A percentile compares a stretch with the other conserved stretches of the same genome.
These are phyloP conservation scores for Nicotiana obtusifolia DNA, from an alignment of 257 asterid species.

Conservation along the genomic window DNA sequence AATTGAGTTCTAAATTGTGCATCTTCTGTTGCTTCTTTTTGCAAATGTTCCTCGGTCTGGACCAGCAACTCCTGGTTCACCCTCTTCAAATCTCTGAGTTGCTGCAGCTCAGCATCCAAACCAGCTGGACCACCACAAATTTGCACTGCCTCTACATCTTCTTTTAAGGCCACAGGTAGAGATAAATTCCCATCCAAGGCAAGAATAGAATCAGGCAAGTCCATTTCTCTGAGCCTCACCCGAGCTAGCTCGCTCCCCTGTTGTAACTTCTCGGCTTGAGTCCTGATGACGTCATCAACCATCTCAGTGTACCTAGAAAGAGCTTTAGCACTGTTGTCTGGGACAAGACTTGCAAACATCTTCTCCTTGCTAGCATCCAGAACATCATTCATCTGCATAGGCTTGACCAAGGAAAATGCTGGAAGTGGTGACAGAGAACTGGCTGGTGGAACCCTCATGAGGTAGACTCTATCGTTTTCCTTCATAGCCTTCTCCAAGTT, in stretches of 20 bases:
- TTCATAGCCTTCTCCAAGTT: conserved; percentile 86
- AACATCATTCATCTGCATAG: conserved; percentile 79
- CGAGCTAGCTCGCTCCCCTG: conserved; percentile 98
- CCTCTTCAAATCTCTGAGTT: conserved; percentile 87
- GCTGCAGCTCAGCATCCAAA: conserved; percentile 88
- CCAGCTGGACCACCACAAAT: conserved; percentile 96
- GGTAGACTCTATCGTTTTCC: conserved; percentile 96
- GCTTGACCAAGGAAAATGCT: conserved; percentile 86
- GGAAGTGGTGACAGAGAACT: conserved; percentile 84
- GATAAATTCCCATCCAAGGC: conserved; percentile 75
- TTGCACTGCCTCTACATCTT: conserved; percentile 91
- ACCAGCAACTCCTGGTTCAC: conserved; percentile 87
- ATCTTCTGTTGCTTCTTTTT: conserved; percentile 88
- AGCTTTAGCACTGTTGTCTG: conserved; percentile 91
- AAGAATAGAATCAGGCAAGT: conserved; percentile 88
- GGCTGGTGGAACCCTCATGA: conserved; percentile 89
- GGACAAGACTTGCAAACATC: conserved; percentile 92
- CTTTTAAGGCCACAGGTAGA: conserved; percentile 64
- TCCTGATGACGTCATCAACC: conserved; percentile 89
- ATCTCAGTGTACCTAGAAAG: conserved; percentile 94
- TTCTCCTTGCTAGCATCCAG: conserved; percentile 86
- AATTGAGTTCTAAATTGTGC: conserved; percentile 89
- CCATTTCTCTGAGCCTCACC: conserved; percentile 95
- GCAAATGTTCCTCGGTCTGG: conserved; percentile 88
- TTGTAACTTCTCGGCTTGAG: conserved; percentile 95